phyloP scores from a whole-genome alignment of 805 yeast genomes.

The Cyberlindnera americana region DNA sequence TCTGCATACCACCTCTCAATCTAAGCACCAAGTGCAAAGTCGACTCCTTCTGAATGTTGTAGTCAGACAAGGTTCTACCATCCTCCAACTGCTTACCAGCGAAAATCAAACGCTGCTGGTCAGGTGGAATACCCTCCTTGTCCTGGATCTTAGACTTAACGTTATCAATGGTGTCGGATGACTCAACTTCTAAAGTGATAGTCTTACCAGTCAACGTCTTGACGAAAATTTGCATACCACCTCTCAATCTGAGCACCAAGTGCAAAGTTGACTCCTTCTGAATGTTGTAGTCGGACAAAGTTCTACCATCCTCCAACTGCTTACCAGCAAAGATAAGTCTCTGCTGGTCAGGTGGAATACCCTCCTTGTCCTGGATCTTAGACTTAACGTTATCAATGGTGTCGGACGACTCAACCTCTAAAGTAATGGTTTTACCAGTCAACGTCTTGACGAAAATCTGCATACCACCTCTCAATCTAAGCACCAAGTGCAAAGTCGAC shows the following conservation, averaged over 20 bases:
- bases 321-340: not conserved
- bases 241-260: constrained; percentile 76
- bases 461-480: constrained; percentile 73
- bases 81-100: constrained; percentile 96
- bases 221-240: constrained; percentile 86
- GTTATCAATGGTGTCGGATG: constrained; percentile 91
- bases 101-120: constrained; percentile 90
- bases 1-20: constrained; percentile 90
- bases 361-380: too few species aligned
- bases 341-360: too few species aligned
- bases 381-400: not conserved
- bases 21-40: constrained; percentile 82
- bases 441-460: not conserved
- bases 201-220: constrained; percentile 97
- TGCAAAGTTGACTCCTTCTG: constrained; percentile 89
- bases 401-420: not conserved
- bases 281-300: constrained; percentile 89
- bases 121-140: constrained; percentile 96
- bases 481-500: constrained; percentile 77
- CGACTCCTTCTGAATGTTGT: constrained; percentile 94
- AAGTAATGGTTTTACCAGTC: not conserved
- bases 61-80: constrained; percentile 89
- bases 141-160: constrained; percentile 93
- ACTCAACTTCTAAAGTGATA: constrained; percentile 91
- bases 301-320: constrained; percentile 81